Evolutionary conservation across 257 asterid genomes (phyloP), one percentile per base, ranked within the genome.

Genomic region (Capsicum baccatum): DNA sequence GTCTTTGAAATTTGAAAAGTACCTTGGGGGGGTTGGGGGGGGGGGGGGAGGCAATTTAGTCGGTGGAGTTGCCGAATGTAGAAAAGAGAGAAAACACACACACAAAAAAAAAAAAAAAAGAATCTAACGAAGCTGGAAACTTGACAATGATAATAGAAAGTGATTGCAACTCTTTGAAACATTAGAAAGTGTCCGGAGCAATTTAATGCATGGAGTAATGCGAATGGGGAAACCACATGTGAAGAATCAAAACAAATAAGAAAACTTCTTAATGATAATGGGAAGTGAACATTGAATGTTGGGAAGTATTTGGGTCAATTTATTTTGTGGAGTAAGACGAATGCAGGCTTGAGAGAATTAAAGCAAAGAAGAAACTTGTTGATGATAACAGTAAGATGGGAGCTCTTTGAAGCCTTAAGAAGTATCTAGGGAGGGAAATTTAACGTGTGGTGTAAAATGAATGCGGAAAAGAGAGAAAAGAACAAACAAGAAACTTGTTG

Each of bases 251-350:
- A 62, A 62, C 69, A 62, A 62, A 62, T 37, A 5, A 47, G n/a
- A 74, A 74, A 47, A 73, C 37, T 6, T 48, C 0, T 50, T 74
- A 44, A 74, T 74, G 81, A 74, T 26, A 50, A 74, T 74, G 60
- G 12, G 2, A 73, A 74, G 44, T 19, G 19, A 19, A 35, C 19
- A 13, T 14, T 67, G 74, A 58, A 8, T 17, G 10, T 37, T 37
- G 17, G 16, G 44, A 21, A 26, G 71, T 64, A 33, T 33, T 35
- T 3, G 71, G 42, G 8, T 39, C 1, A 9, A 63, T 21, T 63
- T 63, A 63, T 21, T 63, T 3, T 9, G 70, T 63, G 16, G 70
- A 63, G 42, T 63, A 63, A 21, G 42, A 26, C 5, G 42, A 63
- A 63, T 26, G 42, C 15, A 5, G 37, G 5, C 5, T 21, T 10